phyloP scores from a whole-genome alignment of 169 alveolate species.

The Plasmodium cynomolgi region DNA sequence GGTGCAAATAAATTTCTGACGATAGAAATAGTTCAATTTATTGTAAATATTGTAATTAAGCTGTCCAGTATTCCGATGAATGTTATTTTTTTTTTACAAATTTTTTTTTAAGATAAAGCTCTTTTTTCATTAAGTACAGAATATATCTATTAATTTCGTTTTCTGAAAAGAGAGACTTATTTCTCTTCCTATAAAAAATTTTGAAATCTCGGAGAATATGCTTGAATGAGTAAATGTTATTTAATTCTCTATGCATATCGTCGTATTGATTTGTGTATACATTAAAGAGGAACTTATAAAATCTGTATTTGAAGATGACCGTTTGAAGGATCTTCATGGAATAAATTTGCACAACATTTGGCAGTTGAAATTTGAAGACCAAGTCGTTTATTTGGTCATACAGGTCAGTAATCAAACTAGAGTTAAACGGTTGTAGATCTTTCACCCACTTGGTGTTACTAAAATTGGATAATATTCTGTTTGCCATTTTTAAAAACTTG shows the following conservation, averaged over 20 bases:
- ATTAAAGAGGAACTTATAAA: constrained; percentile 26
- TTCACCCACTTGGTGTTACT: not conserved
- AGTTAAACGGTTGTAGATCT: constrained; percentile 7
- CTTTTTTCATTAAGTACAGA: constrained; percentile 43
- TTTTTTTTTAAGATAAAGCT: constrained; percentile 44
- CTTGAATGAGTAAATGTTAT: constrained; percentile 33
- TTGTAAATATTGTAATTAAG: constrained; percentile 38
- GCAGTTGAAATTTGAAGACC: constrained; percentile 34
- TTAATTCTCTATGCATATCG: constrained; percentile 52
- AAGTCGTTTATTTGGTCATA: constrained; percentile 36
- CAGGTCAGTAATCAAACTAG: not conserved
- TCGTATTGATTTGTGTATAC: constrained; percentile 39
- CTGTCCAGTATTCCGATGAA: not conserved
- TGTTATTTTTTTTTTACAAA: constrained; percentile 15
- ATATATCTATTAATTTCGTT: constrained; percentile 18
- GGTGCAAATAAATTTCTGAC: constrained; percentile 50
- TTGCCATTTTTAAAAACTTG: not conserved
- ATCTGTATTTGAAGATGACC: constrained; percentile 32
- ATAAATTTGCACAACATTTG: constrained; percentile 56
- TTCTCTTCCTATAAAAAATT: not conserved
- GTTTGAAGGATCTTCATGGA: constrained; percentile 34
- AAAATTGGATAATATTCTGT: not conserved
- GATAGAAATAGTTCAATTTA: constrained; percentile 61
- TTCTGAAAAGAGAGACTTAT: not conserved
- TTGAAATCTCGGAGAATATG: constrained; percentile 13